Conservation (phyloP, 2,329 filamentous ascomycete species). For the Fusarium continuum region DNA sequence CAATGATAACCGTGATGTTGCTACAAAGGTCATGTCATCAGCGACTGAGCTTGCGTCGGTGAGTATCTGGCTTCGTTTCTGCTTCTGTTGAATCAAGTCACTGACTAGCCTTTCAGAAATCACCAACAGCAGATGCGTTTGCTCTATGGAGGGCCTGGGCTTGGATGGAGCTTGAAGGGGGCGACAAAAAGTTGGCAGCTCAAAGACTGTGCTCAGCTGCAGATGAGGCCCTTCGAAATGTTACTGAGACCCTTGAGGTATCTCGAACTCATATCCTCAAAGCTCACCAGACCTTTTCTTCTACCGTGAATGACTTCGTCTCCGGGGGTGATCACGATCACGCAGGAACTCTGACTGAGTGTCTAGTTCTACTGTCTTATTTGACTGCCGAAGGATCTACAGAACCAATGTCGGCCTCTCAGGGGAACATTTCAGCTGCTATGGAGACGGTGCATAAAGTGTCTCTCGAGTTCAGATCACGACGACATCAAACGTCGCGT, state of each 20-base stretch:
- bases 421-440: conserved; percentile 66
- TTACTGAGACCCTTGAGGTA: conserved; percentile 29
- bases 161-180: conserved; percentile 69
- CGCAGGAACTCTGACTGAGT: conserved; percentile 67
- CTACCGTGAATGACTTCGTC: conserved; percentile 64
- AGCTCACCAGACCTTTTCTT: conserved; percentile 61
- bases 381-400: conserved; percentile 56
- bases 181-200: conserved; percentile 48
- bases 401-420: conserved; percentile 56
- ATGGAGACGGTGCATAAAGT: conserved; percentile 54
- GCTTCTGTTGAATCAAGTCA: background rate
- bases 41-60: conserved; percentile 59
- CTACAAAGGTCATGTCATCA: conserved; percentile 72
- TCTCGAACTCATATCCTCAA: conserved; percentile 60
- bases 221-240: conserved; percentile 42
- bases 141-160: conserved; percentile 70
- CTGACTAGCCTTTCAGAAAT: conserved; percentile 32
- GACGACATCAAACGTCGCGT: conserved; percentile 45
- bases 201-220: conserved; percentile 53
- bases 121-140: conserved; percentile 33
- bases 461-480: conserved; percentile 55
- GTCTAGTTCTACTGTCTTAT: conserved; percentile 73
- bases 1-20: conserved; percentile 64
- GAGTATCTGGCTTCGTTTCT: conserved; percentile 12
- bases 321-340: conserved; percentile 57